Percentiles rank a stretch among this genome's conserved stretches.
phyloP scores from a whole-genome alignment of 148 eudicot species.

The Amaranthus palmeri region DNA sequence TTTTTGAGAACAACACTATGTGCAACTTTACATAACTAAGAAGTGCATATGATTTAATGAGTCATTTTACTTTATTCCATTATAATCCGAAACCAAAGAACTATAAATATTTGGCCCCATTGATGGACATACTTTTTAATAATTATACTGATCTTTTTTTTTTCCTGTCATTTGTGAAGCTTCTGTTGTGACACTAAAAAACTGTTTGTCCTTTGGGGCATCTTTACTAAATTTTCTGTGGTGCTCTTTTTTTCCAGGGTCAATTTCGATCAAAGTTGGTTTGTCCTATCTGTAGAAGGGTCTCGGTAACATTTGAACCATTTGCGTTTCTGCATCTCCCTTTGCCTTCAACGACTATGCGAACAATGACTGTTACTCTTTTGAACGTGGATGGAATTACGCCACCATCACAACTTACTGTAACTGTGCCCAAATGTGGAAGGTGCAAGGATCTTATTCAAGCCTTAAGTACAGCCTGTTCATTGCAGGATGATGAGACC shows the following conservation, averaged over 20 bases:
- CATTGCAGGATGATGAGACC: constrained; percentile 52
- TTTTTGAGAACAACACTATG: too few relatives aligned
- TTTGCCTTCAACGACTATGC: constrained; percentile 60
- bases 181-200: background rate
- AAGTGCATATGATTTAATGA: too few relatives aligned
- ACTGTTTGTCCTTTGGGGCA: background rate
- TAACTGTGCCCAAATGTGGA: constrained; percentile 65
- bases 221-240: background rate
- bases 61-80: too few relatives aligned
- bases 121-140: too few relatives aligned
- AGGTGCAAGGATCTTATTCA: constrained; percentile 62
- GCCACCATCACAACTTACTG: constrained; percentile 48
- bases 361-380: constrained; percentile 71
- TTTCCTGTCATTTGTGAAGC: background rate
- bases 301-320: constrained; percentile 74
- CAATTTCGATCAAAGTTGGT: constrained; percentile 70
- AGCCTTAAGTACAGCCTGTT: constrained; percentile 54
- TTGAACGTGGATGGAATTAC: constrained; percentile 57
- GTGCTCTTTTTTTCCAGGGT: constrained; percentile 37
- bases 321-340: constrained; percentile 82
- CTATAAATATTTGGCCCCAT: too few relatives aligned
- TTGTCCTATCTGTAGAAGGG: constrained; percentile 71
- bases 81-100: too few relatives aligned
- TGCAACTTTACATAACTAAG: too few relatives aligned
- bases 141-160: background rate